Conservation (phyloP, 2,329 filamentous ascomycete species). For the Fusarium pilosicola region DNA sequence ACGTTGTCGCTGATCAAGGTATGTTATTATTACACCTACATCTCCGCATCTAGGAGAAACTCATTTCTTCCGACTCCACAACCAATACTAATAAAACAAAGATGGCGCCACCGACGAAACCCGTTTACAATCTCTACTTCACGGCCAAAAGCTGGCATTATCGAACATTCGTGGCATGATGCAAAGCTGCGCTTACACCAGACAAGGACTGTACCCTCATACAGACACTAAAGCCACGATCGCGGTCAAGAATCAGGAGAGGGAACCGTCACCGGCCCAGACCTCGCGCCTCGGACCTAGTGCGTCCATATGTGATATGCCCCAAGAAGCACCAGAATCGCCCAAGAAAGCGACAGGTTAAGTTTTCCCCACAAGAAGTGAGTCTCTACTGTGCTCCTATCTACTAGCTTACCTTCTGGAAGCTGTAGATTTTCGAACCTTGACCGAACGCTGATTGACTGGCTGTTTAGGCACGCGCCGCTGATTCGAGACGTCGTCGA, state of each 20-base stretch:
- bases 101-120: accelerated
- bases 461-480: neutral
- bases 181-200: no score
- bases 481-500: neutral
- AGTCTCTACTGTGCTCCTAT: neutral
- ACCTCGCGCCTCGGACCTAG: accelerated
- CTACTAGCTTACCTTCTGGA: neutral
- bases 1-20: no score
- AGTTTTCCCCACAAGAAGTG: neutral
- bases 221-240: neutral
- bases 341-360: neutral
- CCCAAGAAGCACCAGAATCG: neutral
- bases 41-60: no score
- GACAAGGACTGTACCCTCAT: neutral
- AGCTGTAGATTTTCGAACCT: no score
- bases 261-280: neutral
- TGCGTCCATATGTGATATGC: neutral
- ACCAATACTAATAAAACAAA: no score
- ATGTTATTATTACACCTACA: no score
- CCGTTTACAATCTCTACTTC: no score
- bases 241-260: neutral
- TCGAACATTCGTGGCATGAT: accelerated
- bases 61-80: no score
- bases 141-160: no score
- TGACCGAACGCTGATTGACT: neutral